Evolutionary conservation across 129 eudicot species (phyloP).

Genomic region (Oenanthe sinensis): DNA sequence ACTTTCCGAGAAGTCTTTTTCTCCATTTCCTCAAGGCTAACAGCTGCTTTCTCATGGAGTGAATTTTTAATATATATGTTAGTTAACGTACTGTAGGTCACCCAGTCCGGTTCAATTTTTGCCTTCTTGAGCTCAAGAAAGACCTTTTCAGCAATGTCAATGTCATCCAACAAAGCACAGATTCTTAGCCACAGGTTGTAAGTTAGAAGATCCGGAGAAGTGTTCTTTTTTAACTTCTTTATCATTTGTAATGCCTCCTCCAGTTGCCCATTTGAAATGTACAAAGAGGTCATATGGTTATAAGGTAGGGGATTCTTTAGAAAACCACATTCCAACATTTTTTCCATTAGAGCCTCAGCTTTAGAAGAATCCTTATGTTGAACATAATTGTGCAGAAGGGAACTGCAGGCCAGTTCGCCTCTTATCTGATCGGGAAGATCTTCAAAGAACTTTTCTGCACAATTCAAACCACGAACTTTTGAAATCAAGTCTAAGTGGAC

Average conservation of each 20-base stretch:
- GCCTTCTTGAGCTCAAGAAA: constrained; percentile 52
- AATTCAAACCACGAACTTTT: constrained; percentile 78
- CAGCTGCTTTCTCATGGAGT: constrained; percentile 49
- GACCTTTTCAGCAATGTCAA: constrained; percentile 58
- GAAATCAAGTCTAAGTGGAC: constrained; percentile 85
- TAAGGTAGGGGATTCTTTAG: constrained; percentile 63
- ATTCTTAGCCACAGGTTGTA: constrained; percentile 70
- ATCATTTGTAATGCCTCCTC: constrained; percentile 55
- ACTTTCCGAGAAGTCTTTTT: constrained; percentile 35
- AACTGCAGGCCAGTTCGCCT: constrained; percentile 55
- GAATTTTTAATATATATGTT: constrained; percentile 58
- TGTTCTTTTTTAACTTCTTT: constrained; percentile 42
- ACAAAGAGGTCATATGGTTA: constrained; percentile 69
- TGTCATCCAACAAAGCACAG: constrained; percentile 42
- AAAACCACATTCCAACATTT: constrained; percentile 75
- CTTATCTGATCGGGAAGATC: constrained; percentile 77
- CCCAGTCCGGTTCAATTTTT: constrained; percentile 73
- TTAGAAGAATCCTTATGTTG: constrained; percentile 49
- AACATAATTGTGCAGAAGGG: constrained; percentile 80
- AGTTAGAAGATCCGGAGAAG: constrained; percentile 75
- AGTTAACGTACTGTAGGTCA: constrained; percentile 73
- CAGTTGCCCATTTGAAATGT: constrained; percentile 54
- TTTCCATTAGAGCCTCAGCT: constrained; percentile 74
- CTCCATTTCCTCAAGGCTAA: constrained; percentile 76
- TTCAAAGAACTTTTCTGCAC: constrained; percentile 82